These are phyloP conservation scores for Rutstroemia sp. DNA, from an alignment of 2,329 filamentous ascomycete species.

Conservation along the genomic window DNA sequence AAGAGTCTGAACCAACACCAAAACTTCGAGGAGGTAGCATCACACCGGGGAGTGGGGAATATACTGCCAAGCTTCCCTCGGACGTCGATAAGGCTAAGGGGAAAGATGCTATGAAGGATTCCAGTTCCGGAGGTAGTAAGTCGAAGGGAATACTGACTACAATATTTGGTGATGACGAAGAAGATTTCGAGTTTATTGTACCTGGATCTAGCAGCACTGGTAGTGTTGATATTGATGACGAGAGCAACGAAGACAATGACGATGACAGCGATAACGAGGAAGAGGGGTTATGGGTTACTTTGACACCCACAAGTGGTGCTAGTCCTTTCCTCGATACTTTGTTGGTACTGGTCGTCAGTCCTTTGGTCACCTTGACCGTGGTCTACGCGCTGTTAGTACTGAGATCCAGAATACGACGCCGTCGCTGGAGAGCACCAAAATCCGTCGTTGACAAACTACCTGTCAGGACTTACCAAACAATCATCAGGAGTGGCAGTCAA, in stretches of 20 bases:
- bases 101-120: conserved; percentile 11
- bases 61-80: conserved; percentile 32
- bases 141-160: conserved; percentile 39
- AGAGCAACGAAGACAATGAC: conserved; percentile 33
- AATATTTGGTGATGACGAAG: conserved; percentile 41
- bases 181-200: conserved; percentile 28
- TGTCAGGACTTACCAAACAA: conserved; percentile 89
- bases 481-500: conserved; percentile 53
- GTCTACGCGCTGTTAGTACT: conserved; percentile 86
- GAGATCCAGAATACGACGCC: conserved; percentile 77
- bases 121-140: conserved; percentile 14
- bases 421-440: conserved; percentile 95
- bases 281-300: conserved; percentile 91
- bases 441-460: conserved; percentile 92
- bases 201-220: conserved; percentile 10
- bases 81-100: conserved; percentile 24
- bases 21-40: conserved; percentile 56
- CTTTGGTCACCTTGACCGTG: conserved; percentile 82
- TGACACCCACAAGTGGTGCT: conserved; percentile 82
- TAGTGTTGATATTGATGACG: conserved; percentile 16
- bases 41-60: conserved; percentile 67
- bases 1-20: conserved; percentile 28
- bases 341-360: conserved; percentile 92
- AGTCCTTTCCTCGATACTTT: conserved; percentile 95
- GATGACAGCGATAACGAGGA: conserved; percentile 40